phyloP scores from a whole-genome alignment of 345 rosid species.

The Eucalyptus pauciflora region DNA sequence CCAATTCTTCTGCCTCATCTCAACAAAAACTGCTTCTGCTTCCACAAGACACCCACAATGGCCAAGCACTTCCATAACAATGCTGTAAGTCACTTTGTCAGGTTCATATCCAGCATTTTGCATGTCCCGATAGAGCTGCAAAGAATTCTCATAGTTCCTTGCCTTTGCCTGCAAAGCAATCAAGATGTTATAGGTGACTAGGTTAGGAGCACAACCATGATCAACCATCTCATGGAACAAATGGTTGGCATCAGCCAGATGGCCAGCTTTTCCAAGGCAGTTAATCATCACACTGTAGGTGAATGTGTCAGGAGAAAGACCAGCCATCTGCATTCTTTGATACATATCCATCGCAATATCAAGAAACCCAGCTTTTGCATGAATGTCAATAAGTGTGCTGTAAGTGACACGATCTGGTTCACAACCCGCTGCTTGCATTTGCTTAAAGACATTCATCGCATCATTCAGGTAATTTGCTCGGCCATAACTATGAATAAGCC shows the following conservation, averaged over 20 bases:
- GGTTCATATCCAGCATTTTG: slow-evolving; percentile 77
- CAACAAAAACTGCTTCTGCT: slow-evolving; percentile 68
- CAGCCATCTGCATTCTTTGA: slow-evolving; percentile 65
- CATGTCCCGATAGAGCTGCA: slow-evolving; percentile 73
- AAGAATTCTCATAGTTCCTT: slow-evolving; percentile 68
- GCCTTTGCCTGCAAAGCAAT: slow-evolving; percentile 91
- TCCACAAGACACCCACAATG: slow-evolving; percentile 84
- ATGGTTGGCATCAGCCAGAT: slow-evolving; percentile 65
- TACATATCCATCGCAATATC: slow-evolving; percentile 87
- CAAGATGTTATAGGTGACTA: slow-evolving; percentile 82
- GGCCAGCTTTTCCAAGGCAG: slow-evolving; percentile 96
- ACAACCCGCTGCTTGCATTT: slow-evolving; percentile 69
- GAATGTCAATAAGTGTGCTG: slow-evolving; percentile 85
- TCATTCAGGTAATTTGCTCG: slow-evolving; percentile 80
- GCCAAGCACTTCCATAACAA: slow-evolving; percentile 96
- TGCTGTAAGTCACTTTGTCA: slow-evolving; percentile 86
- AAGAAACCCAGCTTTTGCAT: slow-evolving; percentile 92
- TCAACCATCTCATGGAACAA: slow-evolving; percentile 79
- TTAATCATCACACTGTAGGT: slow-evolving; percentile 90
- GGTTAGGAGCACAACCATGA: slow-evolving; percentile 77
- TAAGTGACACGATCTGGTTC: slow-evolving; percentile 90
- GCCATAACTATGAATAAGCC: slow-evolving; percentile 89
- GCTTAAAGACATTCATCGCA: slow-evolving; percentile 61
- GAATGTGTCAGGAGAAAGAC: slow-evolving; percentile 88
- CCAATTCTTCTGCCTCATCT: slow-evolving; percentile 78